Conservation (phyloP, 2,329 filamentous ascomycete genomes). For the Ustilaginoidea virens region DNA sequence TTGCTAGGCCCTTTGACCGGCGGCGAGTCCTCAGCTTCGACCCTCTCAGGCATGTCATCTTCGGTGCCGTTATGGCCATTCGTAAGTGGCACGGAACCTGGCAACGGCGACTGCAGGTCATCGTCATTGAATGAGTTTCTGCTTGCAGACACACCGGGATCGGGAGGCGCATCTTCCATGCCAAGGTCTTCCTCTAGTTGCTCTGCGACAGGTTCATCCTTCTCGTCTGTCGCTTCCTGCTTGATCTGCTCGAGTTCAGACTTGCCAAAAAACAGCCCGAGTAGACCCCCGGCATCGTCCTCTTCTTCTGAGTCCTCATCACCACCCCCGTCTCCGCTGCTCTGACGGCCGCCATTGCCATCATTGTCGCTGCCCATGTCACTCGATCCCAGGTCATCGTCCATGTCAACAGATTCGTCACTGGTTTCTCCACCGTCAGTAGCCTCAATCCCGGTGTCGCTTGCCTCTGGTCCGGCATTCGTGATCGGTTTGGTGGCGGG, state of each 20-base stretch:
- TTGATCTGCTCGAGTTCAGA: conserved; percentile 39
- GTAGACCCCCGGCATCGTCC: conserved; percentile 27
- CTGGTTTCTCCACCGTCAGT: conserved; percentile 30
- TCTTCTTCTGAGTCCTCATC: conserved; percentile 28
- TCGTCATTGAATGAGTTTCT: conserved; percentile 8
- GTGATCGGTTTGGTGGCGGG: conserved; percentile 9
- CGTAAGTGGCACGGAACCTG: no score
- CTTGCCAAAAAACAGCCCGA: conserved; percentile 44
- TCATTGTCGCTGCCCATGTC: conserved; percentile 28
- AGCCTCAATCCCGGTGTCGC: conserved; percentile 13
- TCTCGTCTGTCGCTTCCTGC: conserved; percentile 16
- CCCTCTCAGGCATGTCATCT: neutral
- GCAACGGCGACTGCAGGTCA: conserved; percentile 8
- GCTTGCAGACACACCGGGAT: neutral
- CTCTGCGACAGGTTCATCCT: conserved; percentile 5
- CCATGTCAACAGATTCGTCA: conserved; percentile 54
- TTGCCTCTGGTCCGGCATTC: conserved; percentile 7
- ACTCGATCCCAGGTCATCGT: conserved; percentile 47
- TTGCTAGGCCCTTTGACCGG: no score
- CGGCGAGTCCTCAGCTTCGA: no score
- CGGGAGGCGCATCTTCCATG: conserved; percentile 3
- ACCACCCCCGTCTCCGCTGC: conserved; percentile 23
- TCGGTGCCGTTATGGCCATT: neutral
- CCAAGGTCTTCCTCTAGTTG: conserved; percentile 10
- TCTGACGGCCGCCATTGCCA: conserved; percentile 19